A percentile compares a stretch with the other conserved stretches of the same genome.
phyloP scores from a whole-genome alignment of 257 asterid genomes.

The Lavandula angustifolia region DNA sequence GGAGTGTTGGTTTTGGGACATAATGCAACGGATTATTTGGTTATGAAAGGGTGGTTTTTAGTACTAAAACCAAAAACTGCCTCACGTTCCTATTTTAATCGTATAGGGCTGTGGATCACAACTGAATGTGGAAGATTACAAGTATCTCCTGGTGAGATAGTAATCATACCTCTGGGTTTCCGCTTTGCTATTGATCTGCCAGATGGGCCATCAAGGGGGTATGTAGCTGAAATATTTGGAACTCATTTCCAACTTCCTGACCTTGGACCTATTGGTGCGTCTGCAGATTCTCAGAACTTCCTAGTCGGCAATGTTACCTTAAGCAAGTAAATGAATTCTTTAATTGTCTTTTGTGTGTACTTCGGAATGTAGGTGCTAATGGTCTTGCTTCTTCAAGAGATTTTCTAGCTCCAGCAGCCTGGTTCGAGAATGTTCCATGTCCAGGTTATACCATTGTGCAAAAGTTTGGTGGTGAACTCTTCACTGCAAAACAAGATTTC shows the following conservation, averaged over 20 bases:
- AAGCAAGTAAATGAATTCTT: slow-evolving; percentile 7
- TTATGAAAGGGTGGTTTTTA: not conserved
- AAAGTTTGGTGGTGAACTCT: slow-evolving; percentile 94
- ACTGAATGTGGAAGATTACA: slow-evolving; percentile 87
- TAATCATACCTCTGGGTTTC: slow-evolving; percentile 84
- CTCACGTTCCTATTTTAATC: slow-evolving; percentile 22
- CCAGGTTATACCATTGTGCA: slow-evolving; percentile 91
- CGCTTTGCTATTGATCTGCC: slow-evolving; percentile 83
- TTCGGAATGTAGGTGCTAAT: slow-evolving; percentile 69
- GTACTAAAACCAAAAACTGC: not conserved
- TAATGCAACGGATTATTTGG: not conserved
- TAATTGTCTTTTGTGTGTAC: slow-evolving; percentile 12
- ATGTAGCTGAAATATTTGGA: slow-evolving; percentile 90
- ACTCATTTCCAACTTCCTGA: slow-evolving; percentile 97
- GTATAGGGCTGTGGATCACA: slow-evolving; percentile 81
- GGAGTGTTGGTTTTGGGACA: not conserved
- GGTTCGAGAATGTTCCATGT: slow-evolving; percentile 61
- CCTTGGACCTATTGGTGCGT: slow-evolving; percentile 92
- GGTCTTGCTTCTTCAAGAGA: slow-evolving; percentile 97
- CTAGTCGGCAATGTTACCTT: not conserved
- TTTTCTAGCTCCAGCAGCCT: slow-evolving; percentile 82
- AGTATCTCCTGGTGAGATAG: slow-evolving; percentile 83
- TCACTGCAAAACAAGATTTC: slow-evolving; percentile 91
- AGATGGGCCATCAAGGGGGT: slow-evolving; percentile 91
- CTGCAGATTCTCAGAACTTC: slow-evolving; percentile 15